A percentile compares a stretch with the other conserved stretches of the same genome.
phyloP scores from a whole-genome alignment of 257 asterid genomes.

The Scutellaria baicalensis region DNA sequence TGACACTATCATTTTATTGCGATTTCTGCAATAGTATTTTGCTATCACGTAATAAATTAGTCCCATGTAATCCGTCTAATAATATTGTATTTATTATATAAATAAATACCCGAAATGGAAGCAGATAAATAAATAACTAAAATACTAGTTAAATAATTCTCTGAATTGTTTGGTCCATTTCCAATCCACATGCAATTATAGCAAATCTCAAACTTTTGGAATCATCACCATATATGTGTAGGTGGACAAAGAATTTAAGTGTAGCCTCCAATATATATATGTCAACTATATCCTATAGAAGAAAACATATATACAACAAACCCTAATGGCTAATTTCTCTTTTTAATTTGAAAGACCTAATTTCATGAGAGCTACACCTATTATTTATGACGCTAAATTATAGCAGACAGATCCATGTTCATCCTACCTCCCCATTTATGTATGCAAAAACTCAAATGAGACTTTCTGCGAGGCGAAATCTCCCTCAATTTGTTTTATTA shows the following conservation, averaged over 20 bases:
- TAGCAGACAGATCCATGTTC: constrained; percentile 15
- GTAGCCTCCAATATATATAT: background rate
- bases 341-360: background rate
- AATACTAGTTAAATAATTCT: too few species aligned
- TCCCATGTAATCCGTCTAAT: too few species aligned
- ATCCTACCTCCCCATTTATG: background rate
- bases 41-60: too few species aligned
- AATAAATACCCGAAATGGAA: too few species aligned
- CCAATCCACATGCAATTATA: background rate
- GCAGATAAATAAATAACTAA: too few species aligned
- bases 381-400: constrained; percentile 2
- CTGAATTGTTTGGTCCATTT: too few species aligned
- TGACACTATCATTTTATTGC: too few species aligned
- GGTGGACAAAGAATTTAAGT: constrained; percentile 1
- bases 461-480: too few species aligned
- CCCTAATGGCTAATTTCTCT: background rate
- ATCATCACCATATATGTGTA: background rate
- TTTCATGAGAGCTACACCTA: background rate
- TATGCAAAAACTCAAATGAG: too few species aligned
- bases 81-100: too few species aligned
- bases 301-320: background rate
- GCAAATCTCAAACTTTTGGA: background rate
- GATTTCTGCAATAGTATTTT: too few species aligned
- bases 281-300: background rate
- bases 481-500: too few species aligned